These are phyloP conservation scores for Eurotiales sp. DNA, from an alignment of 2,329 filamentous ascomycete genomes.

Conservation along the genomic window DNA sequence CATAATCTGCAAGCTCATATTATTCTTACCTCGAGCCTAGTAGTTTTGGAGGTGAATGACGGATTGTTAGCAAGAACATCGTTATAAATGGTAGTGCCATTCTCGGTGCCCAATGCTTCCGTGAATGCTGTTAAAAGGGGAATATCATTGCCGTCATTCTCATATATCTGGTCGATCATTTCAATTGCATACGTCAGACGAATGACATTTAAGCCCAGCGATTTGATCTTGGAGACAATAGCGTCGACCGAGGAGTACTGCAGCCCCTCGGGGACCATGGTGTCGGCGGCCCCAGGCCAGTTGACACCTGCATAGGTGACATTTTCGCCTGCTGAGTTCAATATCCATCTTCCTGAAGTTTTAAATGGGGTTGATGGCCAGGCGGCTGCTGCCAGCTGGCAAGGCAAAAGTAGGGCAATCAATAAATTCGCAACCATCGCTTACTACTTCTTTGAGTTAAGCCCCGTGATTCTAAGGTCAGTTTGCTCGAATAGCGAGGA, in stretches of 20 bases:
- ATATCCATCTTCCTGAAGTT: slow-evolving; percentile 37
- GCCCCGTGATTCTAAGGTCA: too few species aligned
- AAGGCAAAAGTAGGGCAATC: background rate
- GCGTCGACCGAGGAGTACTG: slow-evolving; percentile 27
- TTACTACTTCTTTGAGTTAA: too few species aligned
- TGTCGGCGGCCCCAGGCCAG: slow-evolving; percentile 30
- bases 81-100: slow-evolving; percentile 37
- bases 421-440: background rate
- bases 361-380: slow-evolving; percentile 18
- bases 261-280: slow-evolving; percentile 31
- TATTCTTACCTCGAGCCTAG: slow-evolving; percentile 21
- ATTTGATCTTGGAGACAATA: slow-evolving; percentile 26
- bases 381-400: background rate
- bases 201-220: slow-evolving; percentile 30
- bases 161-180: slow-evolving; percentile 41
- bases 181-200: slow-evolving; percentile 41
- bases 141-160: slow-evolving; percentile 34
- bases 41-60: slow-evolving; percentile 35
- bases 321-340: slow-evolving; percentile 31
- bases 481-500: too few species aligned
- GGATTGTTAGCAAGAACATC: slow-evolving; percentile 36
- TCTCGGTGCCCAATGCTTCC: slow-evolving; percentile 37
- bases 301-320: slow-evolving; percentile 30
- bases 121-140: slow-evolving; percentile 38
- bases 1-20: background rate